Percentiles rank a stretch among this genome's conserved stretches.
Conservation (phyloP, 2,329 filamentous ascomycete genomes). For the Fusarium setosum region DNA sequence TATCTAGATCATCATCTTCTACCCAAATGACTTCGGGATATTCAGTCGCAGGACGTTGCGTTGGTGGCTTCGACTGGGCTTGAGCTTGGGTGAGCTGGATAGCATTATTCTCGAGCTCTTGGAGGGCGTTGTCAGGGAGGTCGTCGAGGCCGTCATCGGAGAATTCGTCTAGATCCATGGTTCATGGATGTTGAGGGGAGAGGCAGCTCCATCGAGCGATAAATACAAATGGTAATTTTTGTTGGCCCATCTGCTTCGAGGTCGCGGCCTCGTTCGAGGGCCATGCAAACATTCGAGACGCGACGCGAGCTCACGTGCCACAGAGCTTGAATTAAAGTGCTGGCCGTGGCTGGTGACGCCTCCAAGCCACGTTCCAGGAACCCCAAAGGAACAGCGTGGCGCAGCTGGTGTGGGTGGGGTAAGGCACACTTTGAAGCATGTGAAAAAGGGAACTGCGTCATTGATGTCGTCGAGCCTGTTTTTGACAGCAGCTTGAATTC, state of each 20-base stretch:
- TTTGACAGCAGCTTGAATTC: constrained; percentile 1
- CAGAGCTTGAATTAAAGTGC: neutral
- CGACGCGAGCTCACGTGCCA: constrained; percentile 47
- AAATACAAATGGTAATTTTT: neutral
- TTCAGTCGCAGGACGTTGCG: constrained; percentile 37
- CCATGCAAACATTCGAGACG: constrained; percentile 22
- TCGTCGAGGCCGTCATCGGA: constrained; percentile 73
- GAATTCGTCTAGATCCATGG: constrained; percentile 65
- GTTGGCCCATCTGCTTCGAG: neutral
- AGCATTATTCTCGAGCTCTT: constrained; percentile 73
- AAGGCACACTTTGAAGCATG: constrained; percentile 32
- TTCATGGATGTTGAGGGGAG: constrained; percentile 21
- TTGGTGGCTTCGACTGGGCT: constrained; percentile 37
- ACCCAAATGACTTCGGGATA: constrained; percentile 57
- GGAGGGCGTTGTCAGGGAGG: constrained; percentile 66
- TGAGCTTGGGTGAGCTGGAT: constrained; percentile 67
- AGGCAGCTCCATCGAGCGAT: constrained; percentile 38
- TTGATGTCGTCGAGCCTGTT: constrained; percentile 21
- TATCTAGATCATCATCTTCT: constrained; percentile 69
- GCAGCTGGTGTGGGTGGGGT: constrained; percentile 20
- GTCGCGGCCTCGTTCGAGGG: constrained; percentile 18
- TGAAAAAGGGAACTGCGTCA: constrained; percentile 41
- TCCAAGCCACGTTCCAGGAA: neutral
- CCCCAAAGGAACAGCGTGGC: constrained; percentile 1
- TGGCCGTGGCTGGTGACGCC: constrained; percentile 16